Conservation (phyloP, 768 basidiomycete species). For the Leucogyrophana mollusca region DNA sequence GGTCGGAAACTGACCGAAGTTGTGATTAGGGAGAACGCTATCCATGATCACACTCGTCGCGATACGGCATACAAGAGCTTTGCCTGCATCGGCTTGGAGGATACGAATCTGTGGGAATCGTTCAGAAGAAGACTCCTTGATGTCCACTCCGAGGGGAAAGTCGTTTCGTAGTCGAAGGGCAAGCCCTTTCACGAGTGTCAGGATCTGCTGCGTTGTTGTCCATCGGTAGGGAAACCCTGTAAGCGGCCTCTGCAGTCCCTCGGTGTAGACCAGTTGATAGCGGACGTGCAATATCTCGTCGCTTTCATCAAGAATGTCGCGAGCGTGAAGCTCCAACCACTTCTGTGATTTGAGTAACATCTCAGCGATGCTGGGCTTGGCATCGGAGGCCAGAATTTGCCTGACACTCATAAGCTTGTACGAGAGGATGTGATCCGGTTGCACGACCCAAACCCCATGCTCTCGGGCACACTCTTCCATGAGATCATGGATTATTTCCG, state of each 20-base stretch:
- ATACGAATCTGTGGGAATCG: conserved; percentile 13
- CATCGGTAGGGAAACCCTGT: conserved; percentile 44
- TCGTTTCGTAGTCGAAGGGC: conserved; percentile 8
- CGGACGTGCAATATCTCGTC: conserved; percentile 45
- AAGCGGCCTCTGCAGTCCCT: conserved; percentile 35
- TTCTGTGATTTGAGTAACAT: conserved; percentile 8
- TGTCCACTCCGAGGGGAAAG: conserved; percentile 2
- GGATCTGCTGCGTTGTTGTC: conserved; percentile 37
- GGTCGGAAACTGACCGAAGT: conserved; percentile 6
- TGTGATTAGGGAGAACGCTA: conserved; percentile 6
- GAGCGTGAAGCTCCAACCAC: conserved; percentile 19
- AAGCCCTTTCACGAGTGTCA: conserved; percentile 24
- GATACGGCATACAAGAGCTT: conserved; percentile 7
- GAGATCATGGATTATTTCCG: conserved; percentile 26
- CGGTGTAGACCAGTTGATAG: conserved; percentile 49
- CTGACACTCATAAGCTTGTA: conserved; percentile 23
- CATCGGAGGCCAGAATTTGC: conserved; percentile 11
- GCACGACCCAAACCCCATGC: conserved; percentile 24
- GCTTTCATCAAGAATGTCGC: conserved; percentile 46
- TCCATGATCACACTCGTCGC: conserved; percentile 9
- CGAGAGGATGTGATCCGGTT: conserved; percentile 32
- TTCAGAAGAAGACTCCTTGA: not conserved
- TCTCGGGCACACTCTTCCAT: conserved; percentile 14
- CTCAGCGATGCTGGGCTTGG: no score
- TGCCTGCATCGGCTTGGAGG: conserved; percentile 8